Evolutionary conservation across 1,139 yeast species (phyloP), one percentile per base, ranked within the genome.

Genomic region (Sugiyamaella xylanicola): DNA sequence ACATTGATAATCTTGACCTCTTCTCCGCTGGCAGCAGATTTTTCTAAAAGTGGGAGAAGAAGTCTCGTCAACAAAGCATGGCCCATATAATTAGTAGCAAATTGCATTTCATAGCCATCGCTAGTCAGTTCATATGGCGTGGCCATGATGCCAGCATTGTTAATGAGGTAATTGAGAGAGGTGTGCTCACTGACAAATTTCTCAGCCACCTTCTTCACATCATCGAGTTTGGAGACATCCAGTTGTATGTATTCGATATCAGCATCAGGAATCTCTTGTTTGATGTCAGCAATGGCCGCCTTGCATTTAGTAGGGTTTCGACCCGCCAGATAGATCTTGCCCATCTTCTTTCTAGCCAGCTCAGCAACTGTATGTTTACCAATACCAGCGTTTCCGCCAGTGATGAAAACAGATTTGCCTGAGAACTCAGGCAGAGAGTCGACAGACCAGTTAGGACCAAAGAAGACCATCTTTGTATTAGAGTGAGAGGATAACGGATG

Each of bases 1-100:
- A 88, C 74, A 66, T 85, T 83, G 1, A 89, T 75, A 43, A 88
- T 78, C 58, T 93, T 70, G 1, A 86, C 83, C 53, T 67, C 70
- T 67, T 52, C 27, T 19, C 56, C 53, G 16, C n/a, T 17, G 11
- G 37, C 35, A 15, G 55, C 44, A 19, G 56, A 46, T 7, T 44
- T 37, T n/a, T 52, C 46, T 17, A 57, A 37, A 4, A 48, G 21
- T n/a, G 55, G 56, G 11, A 56, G 32, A 4, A 56, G 32, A 7
- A 39, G 35, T 32, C 48, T 22, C 3, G 57, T 54, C 16, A 56
- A 45, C 5, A 56, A 44, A 7, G 45, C 58, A 32, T 53, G 59
- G 4, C 59, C 57, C 54, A 56, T 44, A 22, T 56, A 51, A 46
- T 56, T 56, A 7, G 54, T 49, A n/a, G 55, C 57, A 21, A 47